Evolutionary conservation across 371 early-diverging fungal genomes (phyloP).

Genomic region (Rhizomucor pusillus): DNA sequence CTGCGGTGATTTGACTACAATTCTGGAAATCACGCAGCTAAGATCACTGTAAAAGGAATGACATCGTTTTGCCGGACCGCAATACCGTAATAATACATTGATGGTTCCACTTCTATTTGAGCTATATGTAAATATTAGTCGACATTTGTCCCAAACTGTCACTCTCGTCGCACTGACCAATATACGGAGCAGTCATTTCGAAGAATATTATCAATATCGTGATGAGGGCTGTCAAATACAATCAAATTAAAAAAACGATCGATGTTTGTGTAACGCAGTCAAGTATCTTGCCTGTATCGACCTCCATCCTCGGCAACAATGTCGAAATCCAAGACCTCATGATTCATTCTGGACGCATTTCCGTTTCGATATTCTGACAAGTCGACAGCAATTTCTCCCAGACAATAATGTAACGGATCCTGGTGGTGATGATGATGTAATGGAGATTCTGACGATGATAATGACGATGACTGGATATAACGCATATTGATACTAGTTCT

Average conservation of each 20-base stretch:
- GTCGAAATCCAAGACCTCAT: slow-evolving; percentile 6
- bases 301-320: slow-evolving; percentile 21
- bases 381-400: no score
- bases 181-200: slow-evolving; percentile 27
- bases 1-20: slow-evolving; percentile 28
- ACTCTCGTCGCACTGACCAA: slow-evolving; percentile 6
- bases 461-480: no score
- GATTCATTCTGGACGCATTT: no score
- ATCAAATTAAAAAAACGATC: not conserved
- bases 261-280: not conserved
- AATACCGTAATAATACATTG: slow-evolving; percentile 23
- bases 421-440: no score
- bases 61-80: slow-evolving; percentile 5
- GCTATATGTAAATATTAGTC: slow-evolving; percentile 3
- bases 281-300: slow-evolving; percentile 14
- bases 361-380: no score
- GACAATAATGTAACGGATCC: no score
- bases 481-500: no score
- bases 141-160: no score
- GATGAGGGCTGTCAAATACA: slow-evolving; percentile 9
- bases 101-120: slow-evolving; percentile 26
- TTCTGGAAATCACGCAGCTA: slow-evolving; percentile 21
- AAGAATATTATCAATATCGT: slow-evolving; percentile 28
- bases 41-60: not conserved
- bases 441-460: no score